Evolutionary conservation across 1,139 yeast species (phyloP), one percentile per base, ranked within the genome.

Genomic region (Lodderomyces metapsilosis): DNA sequence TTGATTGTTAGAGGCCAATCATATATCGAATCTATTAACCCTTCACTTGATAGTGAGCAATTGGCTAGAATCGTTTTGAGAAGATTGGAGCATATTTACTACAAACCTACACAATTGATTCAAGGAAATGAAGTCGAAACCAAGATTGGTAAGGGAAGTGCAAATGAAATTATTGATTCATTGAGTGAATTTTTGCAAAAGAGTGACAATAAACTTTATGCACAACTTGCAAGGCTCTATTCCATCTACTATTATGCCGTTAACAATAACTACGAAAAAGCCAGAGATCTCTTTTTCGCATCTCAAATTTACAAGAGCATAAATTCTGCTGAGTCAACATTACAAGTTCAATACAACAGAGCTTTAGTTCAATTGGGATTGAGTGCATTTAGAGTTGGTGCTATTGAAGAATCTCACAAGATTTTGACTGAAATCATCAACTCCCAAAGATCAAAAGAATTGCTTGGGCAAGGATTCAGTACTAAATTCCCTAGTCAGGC

Each of bases 341-440:
- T 92, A 53, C 98, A 92, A 74, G 91, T 92, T 44, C 76, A 88
- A 57, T 94, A 88, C 75, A 94, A 94, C 74, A 80, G 99, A 66
- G 89, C 96, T 12, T 78, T 94, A 53, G 97, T 89, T 48, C 98
- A 94, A 69, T 78, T 94, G 52, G 99, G 98, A 46, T 76, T 94
- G 52, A 83, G 95, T 63, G 98, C 98, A 13, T 94, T 94, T 82
- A 84, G 96, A 64, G 70, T 79, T 41, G 97, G 98, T 24, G 76
- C 86, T 52, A 83, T 91, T 56, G 79, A 78, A 54, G 98, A 94
- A 62, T 77, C 94, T 46, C 95, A 89, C 65, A 92, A 87, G 68
- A 78, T 86, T 41, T 76, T 94, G 55, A 88, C 84, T 60, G 98
- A 92, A 67, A 80, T 92, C 57, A 88, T 94, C 52, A 84, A 91